A percentile compares a stretch with the other conserved stretches of the same genome.
Evolutionary conservation across 495 filamentous ascomycete genomes (phyloP).

Genomic region (Bacidia rubella): DNA sequence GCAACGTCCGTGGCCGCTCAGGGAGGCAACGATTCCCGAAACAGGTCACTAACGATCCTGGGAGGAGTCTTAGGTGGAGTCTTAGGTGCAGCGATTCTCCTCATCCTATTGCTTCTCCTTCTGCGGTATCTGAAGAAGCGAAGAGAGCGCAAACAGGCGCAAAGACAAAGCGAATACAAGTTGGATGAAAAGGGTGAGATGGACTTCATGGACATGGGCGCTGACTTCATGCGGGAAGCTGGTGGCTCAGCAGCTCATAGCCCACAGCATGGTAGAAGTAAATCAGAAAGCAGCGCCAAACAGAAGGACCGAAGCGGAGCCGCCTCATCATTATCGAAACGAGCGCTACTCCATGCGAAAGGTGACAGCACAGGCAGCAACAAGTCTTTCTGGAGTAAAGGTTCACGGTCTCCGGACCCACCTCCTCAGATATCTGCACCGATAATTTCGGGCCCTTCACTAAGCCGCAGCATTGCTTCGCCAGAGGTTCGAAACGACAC

Average conservation of each 20-base stretch:
- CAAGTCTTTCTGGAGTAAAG: constrained; percentile 18
- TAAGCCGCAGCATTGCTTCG: constrained; percentile 7
- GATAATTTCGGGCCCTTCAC: constrained; percentile 9
- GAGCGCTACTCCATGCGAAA: constrained; percentile 13
- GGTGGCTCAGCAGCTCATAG: constrained; percentile 24
- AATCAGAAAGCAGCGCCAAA: constrained; percentile 12
- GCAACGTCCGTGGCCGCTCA: constrained; percentile 3
- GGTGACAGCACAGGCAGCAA: constrained; percentile 16
- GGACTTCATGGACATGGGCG: constrained; percentile 52
- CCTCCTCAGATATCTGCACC: constrained; percentile 19
- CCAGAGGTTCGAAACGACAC: constrained; percentile 29
- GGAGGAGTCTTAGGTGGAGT: constrained; percentile 70
- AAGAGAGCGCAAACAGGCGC: constrained; percentile 40
- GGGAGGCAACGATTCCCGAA: constrained; percentile 6
- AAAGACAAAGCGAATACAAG: constrained; percentile 34
- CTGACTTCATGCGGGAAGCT: constrained; percentile 38
- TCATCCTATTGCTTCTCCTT: constrained; percentile 54
- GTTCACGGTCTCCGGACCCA: constrained; percentile 12
- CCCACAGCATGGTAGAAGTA: constrained; percentile 26
- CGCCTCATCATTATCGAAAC: constrained; percentile 17
- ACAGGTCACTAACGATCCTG: constrained; percentile 46
- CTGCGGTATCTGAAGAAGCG: constrained; percentile 43
- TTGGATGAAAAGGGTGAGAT: constrained; percentile 44
- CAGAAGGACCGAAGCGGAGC: constrained; percentile 7
- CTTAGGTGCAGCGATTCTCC: constrained; percentile 52